Percentiles rank a stretch among this genome's conserved stretches.
These are phyloP conservation scores for Pichia sp. DNA, from an alignment of 1,139 yeast species.

Conservation along the genomic window DNA sequence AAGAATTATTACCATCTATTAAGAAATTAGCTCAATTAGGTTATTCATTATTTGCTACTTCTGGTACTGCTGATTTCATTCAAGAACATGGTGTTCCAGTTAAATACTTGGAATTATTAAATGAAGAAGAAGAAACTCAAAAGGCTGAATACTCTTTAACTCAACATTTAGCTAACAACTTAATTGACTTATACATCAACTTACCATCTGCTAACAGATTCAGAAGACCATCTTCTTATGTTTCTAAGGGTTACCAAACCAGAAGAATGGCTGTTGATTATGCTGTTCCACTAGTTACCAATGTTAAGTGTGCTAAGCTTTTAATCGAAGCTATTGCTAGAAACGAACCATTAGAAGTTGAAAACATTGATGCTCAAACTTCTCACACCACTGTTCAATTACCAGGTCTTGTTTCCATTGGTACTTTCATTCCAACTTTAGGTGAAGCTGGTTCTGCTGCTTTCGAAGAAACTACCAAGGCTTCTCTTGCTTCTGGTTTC, in stretches of 20 bases:
- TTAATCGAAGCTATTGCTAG: slow-evolving; percentile 91
- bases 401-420: slow-evolving; percentile 85
- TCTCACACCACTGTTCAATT: slow-evolving; percentile 79
- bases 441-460: slow-evolving; percentile 49
- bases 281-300: slow-evolving; percentile 96
- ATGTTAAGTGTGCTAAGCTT: slow-evolving; percentile 96
- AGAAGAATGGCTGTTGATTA: slow-evolving; percentile 99
- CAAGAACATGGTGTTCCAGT: slow-evolving; percentile 95
- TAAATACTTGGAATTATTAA: slow-evolving; percentile 87
- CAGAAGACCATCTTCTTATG: slow-evolving; percentile 98
- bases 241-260: slow-evolving; percentile 96
- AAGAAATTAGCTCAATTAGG: slow-evolving; percentile 80
- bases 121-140: slow-evolving; percentile 63
- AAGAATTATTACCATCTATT: slow-evolving; percentile 88
- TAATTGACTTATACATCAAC: slow-evolving; percentile 95
- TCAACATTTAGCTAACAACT: slow-evolving; percentile 93
- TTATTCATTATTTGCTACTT: slow-evolving; percentile 91
- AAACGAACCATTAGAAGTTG: slow-evolving; percentile 62
- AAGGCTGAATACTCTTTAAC: slow-evolving; percentile 94
- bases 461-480: slow-evolving; percentile 66
- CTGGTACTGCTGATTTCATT: slow-evolving; percentile 98
- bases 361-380: slow-evolving; percentile 85
- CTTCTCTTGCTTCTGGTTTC: slow-evolving; percentile 83
- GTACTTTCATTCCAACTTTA: slow-evolving; percentile 75
- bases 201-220: slow-evolving; percentile 95